Evolutionary conservation across 2,329 filamentous ascomycete genomes (phyloP).

Genomic region (Delphinella strobiligena): DNA sequence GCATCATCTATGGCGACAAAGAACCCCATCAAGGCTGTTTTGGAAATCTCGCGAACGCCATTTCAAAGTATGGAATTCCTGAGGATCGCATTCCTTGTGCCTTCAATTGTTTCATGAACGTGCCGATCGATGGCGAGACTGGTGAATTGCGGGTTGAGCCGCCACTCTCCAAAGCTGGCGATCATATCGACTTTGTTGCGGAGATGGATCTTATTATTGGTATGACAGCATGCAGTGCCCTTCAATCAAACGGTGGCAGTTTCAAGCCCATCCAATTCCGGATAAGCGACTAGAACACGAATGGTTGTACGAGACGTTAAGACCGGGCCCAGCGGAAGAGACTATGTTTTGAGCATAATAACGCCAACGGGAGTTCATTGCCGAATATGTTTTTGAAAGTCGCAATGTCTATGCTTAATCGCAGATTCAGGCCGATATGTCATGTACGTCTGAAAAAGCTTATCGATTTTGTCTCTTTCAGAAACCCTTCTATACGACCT

Average conservation of each 20-base stretch:
- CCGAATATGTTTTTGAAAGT: too few relatives aligned
- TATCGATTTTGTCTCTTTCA: too few relatives aligned
- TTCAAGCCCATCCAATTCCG: conserved; percentile 14
- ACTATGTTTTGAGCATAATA: neutral
- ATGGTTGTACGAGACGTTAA: too few relatives aligned
- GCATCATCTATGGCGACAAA: conserved; percentile 15
- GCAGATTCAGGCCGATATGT: too few relatives aligned
- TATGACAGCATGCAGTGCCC: conserved; percentile 15
- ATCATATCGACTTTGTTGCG: conserved; percentile 16
- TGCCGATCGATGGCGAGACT: conserved; percentile 14
- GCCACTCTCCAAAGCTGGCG: conserved; percentile 15
- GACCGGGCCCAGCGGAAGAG: neutral
- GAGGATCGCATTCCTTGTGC: conserved; percentile 15
- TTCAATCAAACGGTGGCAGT: conserved; percentile 14
- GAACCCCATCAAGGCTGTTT: conserved; percentile 17
- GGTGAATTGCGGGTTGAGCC: conserved; percentile 14
- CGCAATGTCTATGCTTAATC: too few relatives aligned
- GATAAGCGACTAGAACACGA: conserved; percentile 3
- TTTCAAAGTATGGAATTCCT: conserved; percentile 12
- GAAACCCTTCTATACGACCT: too few relatives aligned
- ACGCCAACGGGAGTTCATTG: too few relatives aligned
- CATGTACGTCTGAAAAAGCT: too few relatives aligned
- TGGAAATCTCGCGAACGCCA: conserved; percentile 15
- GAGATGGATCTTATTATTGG: conserved; percentile 18
- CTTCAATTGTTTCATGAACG: conserved; percentile 19